Percentiles rank a stretch among this genome's conserved stretches.
These are phyloP conservation scores for Neonectria faginata DNA, from an alignment of 2,329 filamentous ascomycete genomes.

Conservation along the genomic window DNA sequence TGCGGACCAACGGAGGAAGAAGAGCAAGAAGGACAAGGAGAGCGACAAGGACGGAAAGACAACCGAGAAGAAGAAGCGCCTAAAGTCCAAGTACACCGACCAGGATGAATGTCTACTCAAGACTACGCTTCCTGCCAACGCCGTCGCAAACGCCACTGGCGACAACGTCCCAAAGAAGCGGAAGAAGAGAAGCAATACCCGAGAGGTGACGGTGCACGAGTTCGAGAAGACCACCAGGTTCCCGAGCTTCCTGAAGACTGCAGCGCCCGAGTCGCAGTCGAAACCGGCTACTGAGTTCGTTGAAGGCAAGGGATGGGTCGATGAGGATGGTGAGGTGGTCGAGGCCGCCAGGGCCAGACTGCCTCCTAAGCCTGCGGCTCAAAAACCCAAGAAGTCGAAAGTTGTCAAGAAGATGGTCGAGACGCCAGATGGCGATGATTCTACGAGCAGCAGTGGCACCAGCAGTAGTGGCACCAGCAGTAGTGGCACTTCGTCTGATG, in stretches of 20 bases:
- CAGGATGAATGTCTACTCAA: slow-evolving; percentile 87
- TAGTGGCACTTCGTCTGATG: slow-evolving; percentile 52
- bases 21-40: slow-evolving; percentile 61
- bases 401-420: slow-evolving; percentile 35
- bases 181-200: slow-evolving; percentile 62
- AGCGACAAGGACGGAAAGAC: slow-evolving; percentile 61
- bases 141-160: slow-evolving; percentile 56
- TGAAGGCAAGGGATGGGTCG: slow-evolving; percentile 89
- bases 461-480: slow-evolving; percentile 50
- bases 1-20: slow-evolving; percentile 60
- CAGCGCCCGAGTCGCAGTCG: slow-evolving; percentile 46
- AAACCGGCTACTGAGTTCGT: slow-evolving; percentile 71
- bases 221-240: slow-evolving; percentile 88
- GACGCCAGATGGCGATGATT: slow-evolving; percentile 47
- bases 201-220: slow-evolving; percentile 82
- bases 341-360: slow-evolving; percentile 64
- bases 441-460: slow-evolving; percentile 49
- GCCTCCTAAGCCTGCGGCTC: slow-evolving; percentile 35
- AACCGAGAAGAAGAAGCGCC: slow-evolving; percentile 68
- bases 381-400: slow-evolving; percentile 39
- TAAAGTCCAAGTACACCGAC: slow-evolving; percentile 83
- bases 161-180: slow-evolving; percentile 65
- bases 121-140: slow-evolving; percentile 72
- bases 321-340: slow-evolving; percentile 80
- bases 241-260: slow-evolving; percentile 80